phyloP scores from a whole-genome alignment of 176 grass and related monocot species.

The Juncus effusus region DNA sequence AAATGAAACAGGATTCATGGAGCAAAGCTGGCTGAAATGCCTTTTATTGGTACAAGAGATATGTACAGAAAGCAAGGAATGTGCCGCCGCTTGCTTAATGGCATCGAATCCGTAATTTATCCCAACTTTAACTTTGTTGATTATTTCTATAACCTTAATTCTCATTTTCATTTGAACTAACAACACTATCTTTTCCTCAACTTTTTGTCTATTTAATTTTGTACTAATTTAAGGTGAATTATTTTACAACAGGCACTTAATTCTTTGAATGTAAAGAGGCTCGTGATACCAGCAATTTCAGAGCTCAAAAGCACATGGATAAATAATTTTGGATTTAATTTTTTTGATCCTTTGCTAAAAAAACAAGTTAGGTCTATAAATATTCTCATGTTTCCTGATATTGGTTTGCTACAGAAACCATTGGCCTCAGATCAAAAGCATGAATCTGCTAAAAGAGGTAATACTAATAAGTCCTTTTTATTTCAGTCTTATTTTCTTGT shows the following conservation, averaged over 20 bases:
- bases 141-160: not conserved
- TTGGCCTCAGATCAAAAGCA: constrained; percentile 31
- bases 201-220: not conserved
- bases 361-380: constrained; percentile 54
- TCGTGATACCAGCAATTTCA: constrained; percentile 79
- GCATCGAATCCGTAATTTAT: constrained; percentile 77
- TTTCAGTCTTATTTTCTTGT: too few species aligned
- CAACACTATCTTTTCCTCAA: constrained; percentile 13
- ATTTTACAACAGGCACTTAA: constrained; percentile 45
- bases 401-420: constrained; percentile 67
- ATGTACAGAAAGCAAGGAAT: constrained; percentile 88
- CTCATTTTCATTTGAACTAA: constrained; percentile 6
- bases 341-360: constrained; percentile 51
- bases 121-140: constrained; percentile 26
- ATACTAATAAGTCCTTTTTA: not conserved
- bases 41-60: constrained; percentile 87
- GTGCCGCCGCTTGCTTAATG: constrained; percentile 70
- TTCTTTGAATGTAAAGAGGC: constrained; percentile 61
- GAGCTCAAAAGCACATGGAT: constrained; percentile 90
- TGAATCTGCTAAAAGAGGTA: constrained; percentile 42
- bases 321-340: constrained; percentile 77
- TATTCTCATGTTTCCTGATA: constrained; percentile 77
- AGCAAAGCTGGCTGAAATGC: constrained; percentile 86
- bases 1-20: constrained; percentile 80
- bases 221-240: not conserved